Evolutionary conservation across 192 early-diverging fungal species (phyloP).

Genomic region (Backusella parvicylindrica): DNA sequence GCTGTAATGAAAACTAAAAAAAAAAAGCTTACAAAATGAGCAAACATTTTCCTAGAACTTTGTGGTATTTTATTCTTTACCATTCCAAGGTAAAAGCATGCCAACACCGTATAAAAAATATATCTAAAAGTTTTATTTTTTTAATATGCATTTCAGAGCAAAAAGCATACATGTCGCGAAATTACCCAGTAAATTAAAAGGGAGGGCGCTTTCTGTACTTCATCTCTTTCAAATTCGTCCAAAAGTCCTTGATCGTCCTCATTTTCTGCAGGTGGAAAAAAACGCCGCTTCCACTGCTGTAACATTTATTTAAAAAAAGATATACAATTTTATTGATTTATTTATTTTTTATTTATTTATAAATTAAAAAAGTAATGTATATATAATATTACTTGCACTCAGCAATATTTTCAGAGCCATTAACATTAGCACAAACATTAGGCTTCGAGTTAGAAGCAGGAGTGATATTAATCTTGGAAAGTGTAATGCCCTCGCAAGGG

Average conservation of each 20-base stretch:
- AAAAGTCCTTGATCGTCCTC: background rate
- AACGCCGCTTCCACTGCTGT: background rate
- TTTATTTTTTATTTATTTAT: background rate
- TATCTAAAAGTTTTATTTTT: conserved; percentile 36
- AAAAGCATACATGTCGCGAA: no score
- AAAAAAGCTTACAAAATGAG: background rate
- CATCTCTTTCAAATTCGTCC: background rate
- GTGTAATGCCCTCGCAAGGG: background rate
- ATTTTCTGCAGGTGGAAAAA: background rate
- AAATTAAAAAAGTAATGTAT: background rate
- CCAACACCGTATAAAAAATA: conserved; percentile 72
- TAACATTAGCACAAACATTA: background rate
- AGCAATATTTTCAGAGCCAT: background rate
- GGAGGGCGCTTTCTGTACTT: background rate
- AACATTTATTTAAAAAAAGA: background rate
- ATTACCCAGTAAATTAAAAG: background rate
- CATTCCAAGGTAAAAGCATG: conserved; percentile 78
- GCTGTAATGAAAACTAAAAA: conserved; percentile 68
- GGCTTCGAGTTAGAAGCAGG: background rate
- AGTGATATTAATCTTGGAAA: conserved; percentile 1
- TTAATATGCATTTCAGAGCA: no score
- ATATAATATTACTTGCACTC: background rate
- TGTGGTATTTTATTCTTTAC: conserved; percentile 13
- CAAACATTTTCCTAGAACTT: background rate
- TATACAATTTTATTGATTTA: background rate